Base-by-base conservation (phyloP, 345 rosid genomes). In the Populus pruinosa region DNA sequence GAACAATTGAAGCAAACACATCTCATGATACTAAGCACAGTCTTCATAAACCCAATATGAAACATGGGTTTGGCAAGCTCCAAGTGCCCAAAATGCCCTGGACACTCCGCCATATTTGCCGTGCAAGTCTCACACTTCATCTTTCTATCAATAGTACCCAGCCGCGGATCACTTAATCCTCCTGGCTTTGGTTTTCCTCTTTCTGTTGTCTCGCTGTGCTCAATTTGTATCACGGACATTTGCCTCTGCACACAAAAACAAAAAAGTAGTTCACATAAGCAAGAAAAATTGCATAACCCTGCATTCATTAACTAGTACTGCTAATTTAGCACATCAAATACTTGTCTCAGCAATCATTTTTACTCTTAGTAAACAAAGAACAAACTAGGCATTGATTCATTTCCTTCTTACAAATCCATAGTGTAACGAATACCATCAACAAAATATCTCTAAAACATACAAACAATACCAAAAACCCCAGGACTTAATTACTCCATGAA, bases 61-160 rank as follows among this genome's bases (percentile, higher is more conserved):
- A 83, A 95, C 99, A 95, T 92, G 0, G 99, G 98, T 89, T 95
- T 95, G 2, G 99, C 99, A 7, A 95, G 94, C 91, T 95, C 99
- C 69, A 95, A 85, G 78, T 93, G 97, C 50, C 99, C 99, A 79
- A 95, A 95, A 80, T 95, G 99, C 6, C 99, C 99, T 0, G 98
- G 94, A 66, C 99, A 95, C 78, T 93, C 99, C 0, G 97, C 99
- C 99, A 95, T 93, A 79, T 87, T 93, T 0, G 97, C 99, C 8
- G 91, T 88, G 76, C 99, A 95, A 8, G 97, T 95, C 72, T 93
- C 99, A 6, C 98, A 93, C 89, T 93, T 93, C 85, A 88, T 76
- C 80, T 95, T 95, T 79, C 98, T 85, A 71, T 95, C 99, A 72
- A 95, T 95, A 0, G 99, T 95, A 33, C 98, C 99, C 1, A 95